These are phyloP conservation scores for Scutellaria minor DNA, from an alignment of 257 asterid species.

Conservation along the genomic window DNA sequence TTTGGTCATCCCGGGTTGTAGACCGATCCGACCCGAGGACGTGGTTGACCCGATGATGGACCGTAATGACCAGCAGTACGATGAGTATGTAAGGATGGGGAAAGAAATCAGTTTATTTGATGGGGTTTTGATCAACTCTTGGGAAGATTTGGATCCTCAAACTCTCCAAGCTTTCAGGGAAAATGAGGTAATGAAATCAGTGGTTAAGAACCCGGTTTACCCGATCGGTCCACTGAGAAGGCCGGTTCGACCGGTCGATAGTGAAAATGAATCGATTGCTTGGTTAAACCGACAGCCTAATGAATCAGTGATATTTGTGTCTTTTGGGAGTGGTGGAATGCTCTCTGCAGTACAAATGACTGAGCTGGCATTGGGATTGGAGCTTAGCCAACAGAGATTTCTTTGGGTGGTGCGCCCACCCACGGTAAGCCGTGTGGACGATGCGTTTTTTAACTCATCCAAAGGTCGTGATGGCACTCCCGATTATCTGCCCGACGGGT, in stretches of 20 bases:
- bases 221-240: constrained; percentile 67
- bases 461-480: constrained; percentile 27
- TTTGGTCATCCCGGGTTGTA: constrained; percentile 67
- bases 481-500: constrained; percentile 54
- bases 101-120: constrained; percentile 37
- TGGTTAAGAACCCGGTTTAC: constrained; percentile 50
- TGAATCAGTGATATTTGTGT: constrained; percentile 62
- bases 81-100: constrained; percentile 44
- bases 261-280: constrained; percentile 4
- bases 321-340: constrained; percentile 76
- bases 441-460: constrained; percentile 45
- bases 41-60: constrained; percentile 68
- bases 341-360: constrained; percentile 47
- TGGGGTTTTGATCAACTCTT: constrained; percentile 70
- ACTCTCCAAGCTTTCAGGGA: constrained; percentile 54
- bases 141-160: constrained; percentile 60
- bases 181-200: constrained; percentile 36
- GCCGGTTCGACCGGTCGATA: constrained; percentile 18
- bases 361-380: constrained; percentile 72
- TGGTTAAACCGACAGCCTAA: constrained; percentile 67
- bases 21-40: constrained; percentile 69
- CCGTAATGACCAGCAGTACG: constrained; percentile 54
- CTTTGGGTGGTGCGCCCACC: constrained; percentile 75
- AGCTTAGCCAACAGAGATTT: constrained; percentile 58
- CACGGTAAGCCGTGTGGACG: constrained; percentile 41